These are phyloP conservation scores for Aspergillus pseudoviridinutans DNA, from an alignment of 2,329 filamentous ascomycete genomes.

Conservation along the genomic window DNA sequence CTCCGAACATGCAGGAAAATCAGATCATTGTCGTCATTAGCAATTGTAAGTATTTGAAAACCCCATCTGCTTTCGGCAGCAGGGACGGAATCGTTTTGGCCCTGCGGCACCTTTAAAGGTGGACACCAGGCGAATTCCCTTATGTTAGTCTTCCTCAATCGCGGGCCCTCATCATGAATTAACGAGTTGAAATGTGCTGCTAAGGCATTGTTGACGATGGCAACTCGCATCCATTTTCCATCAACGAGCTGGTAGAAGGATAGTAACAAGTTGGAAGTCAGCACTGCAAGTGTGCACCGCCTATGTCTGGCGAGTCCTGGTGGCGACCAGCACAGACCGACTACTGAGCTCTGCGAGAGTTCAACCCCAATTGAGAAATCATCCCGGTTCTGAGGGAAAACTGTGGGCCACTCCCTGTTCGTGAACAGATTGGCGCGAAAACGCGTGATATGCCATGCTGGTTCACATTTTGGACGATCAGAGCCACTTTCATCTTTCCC, in stretches of 20 bases:
- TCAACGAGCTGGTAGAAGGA: conserved; percentile 53
- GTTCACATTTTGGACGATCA: conserved; percentile 19
- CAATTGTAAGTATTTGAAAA: conserved; percentile 31
- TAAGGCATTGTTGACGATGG: conserved; percentile 51
- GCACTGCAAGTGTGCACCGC: conserved; percentile 51
- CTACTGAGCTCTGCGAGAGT: conserved; percentile 50
- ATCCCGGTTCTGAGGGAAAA: conserved; percentile 43
- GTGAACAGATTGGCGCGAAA: conserved; percentile 53
- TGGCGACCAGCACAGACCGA: conserved; percentile 54
- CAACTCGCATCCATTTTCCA: conserved; percentile 49
- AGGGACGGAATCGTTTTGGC: conserved; percentile 3
- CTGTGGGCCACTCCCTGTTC: conserved; percentile 45
- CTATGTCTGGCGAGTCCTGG: conserved; percentile 53
- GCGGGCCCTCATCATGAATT: conserved; percentile 17
- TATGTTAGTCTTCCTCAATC: conserved; percentile 31
- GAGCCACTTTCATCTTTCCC: conserved; percentile 18
- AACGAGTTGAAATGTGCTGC: conserved; percentile 34
- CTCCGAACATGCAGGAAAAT: conserved; percentile 27
- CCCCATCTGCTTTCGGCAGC: conserved; percentile 31
- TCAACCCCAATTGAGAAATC: conserved; percentile 57
- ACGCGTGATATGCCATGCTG: conserved; percentile 35
- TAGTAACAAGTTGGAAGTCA: conserved; percentile 54
- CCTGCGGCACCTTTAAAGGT: conserved; percentile 21
- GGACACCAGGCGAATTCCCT: conserved; percentile 42
- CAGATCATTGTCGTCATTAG: conserved; percentile 39